Evolutionary conservation across 768 basidiomycete species (phyloP), one percentile per base, ranked within the genome.

Genomic region (Agrocybe pediades): DNA sequence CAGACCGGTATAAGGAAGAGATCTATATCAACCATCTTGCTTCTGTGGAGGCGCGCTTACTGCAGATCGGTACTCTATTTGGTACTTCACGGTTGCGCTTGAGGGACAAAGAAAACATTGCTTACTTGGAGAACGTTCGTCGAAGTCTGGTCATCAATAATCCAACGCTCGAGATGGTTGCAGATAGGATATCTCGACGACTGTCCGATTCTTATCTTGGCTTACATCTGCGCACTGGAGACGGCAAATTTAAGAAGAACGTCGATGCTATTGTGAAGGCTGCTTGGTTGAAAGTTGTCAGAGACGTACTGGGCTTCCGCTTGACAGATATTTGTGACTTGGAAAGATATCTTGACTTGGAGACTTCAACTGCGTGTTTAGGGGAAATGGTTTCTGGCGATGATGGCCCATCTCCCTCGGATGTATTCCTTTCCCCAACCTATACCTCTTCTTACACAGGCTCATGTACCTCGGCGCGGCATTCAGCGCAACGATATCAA

Each of bases 61-160:
- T 94, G 15, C 83, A 87, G 51, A 62, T 93, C 13, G 91, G 91
- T 8, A 85, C 86, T 0, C 76, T 92, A 1, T 92, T 92, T 68
- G 90, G 89, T 4, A 86, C 88, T 1, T 84, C 84, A 2, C 80
- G 92, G 8, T 70, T 92, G 2, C 76, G 79, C 20, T 73, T 90
- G 0, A 74, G 70, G 19, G 61, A 72, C 24, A 58, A 62, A 8
- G 61, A 62, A 13, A 78, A 83, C 57, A 62, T 72, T 45, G 65
- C 62, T 13, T 61, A 83, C 23, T 82, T 84, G 2, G 64, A 71
- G 6, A 59, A 68, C 16, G 72, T 87, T 46, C 80, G 88, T 15
- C 68, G 71, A 51, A 65, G 63, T 39, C 90, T 92, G 87, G 68
- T 74, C 7, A 80, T 86, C 62, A 61, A 68, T 17, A 84, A 87